phyloP scores from a whole-genome alignment of 2,329 filamentous ascomycete genomes.

The Paracoccidioides lutzii region DNA sequence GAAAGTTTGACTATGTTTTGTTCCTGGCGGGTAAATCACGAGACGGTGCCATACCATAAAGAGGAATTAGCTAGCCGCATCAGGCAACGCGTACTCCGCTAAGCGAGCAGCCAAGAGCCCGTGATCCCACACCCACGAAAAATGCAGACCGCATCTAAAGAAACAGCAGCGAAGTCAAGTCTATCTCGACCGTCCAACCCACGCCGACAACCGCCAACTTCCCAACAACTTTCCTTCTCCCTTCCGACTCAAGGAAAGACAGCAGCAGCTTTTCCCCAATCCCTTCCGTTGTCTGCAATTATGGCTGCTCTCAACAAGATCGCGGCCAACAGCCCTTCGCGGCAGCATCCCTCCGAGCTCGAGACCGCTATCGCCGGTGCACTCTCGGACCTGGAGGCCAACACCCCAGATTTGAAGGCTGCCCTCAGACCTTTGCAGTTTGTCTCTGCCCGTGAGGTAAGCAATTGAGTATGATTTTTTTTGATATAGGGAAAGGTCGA shows the following conservation, averaged over 20 bases:
- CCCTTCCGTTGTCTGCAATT: constrained; percentile 28
- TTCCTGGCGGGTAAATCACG: constrained; percentile 1
- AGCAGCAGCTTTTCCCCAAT: constrained; percentile 7
- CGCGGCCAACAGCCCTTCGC: constrained; percentile 89
- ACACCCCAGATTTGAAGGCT: constrained; percentile 94
- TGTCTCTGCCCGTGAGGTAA: constrained; percentile 98
- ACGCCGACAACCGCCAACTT: constrained; percentile 6
- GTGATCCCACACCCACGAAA: constrained; percentile 7
- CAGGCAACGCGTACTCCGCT: neutral
- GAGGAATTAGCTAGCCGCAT: neutral
- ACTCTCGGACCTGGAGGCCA: constrained; percentile 98
- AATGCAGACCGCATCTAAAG: constrained; percentile 1
- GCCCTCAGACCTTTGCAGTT: constrained; percentile 96
- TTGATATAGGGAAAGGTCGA: neutral
- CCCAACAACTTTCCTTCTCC: constrained; percentile 4
- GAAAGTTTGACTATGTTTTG: neutral
- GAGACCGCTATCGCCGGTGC: constrained; percentile 94
- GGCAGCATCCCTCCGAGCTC: constrained; percentile 91
- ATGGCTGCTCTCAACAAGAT: constrained; percentile 94
- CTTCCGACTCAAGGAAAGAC: constrained; percentile 10
- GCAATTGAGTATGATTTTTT: constrained; percentile 21
- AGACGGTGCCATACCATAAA: neutral
- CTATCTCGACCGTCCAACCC: constrained; percentile 4
- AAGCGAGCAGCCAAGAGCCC: constrained; percentile 5
- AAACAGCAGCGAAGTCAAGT: neutral